These are phyloP conservation scores for Pseudoperonospora humuli DNA, from an alignment of 352 stramenopile genomes.

Conservation along the genomic window DNA sequence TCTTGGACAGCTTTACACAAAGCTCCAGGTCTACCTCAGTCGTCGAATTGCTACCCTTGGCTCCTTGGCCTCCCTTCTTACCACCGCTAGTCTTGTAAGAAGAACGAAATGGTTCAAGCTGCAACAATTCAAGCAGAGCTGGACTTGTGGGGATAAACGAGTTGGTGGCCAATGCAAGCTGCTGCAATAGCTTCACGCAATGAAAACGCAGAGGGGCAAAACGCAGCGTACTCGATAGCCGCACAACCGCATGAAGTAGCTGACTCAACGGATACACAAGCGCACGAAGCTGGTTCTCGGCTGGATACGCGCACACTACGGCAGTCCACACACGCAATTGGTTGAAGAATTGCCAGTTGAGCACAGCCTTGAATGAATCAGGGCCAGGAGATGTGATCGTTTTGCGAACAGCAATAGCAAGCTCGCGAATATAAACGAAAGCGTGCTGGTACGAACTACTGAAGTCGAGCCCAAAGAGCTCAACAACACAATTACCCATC, in stretches of 20 bases:
- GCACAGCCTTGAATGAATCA: slow-evolving; percentile 83
- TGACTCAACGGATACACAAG: slow-evolving; percentile 95
- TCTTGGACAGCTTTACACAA: slow-evolving; percentile 89
- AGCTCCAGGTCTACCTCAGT: slow-evolving; percentile 68
- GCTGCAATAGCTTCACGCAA: slow-evolving; percentile 94
- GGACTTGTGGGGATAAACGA: slow-evolving; percentile 93
- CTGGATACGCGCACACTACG: slow-evolving; percentile 88
- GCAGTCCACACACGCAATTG: slow-evolving; percentile 95
- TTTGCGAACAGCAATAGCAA: slow-evolving; percentile 95
- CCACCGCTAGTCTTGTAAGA: slow-evolving; percentile 60
- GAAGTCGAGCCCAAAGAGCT: slow-evolving; percentile 95
- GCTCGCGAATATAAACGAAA: slow-evolving; percentile 98
- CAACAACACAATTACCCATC: slow-evolving; percentile 97
- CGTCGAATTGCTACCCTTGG: slow-evolving; percentile 21
- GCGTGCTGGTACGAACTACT: slow-evolving; percentile 97
- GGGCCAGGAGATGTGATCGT: slow-evolving; percentile 92
- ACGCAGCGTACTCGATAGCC: slow-evolving; percentile 66
- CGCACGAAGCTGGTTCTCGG: slow-evolving; percentile 79
- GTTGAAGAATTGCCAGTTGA: slow-evolving; percentile 98
- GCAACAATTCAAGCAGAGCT: slow-evolving; percentile 91
- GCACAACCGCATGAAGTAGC: slow-evolving; percentile 67
- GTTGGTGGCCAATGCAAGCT: slow-evolving; percentile 91
- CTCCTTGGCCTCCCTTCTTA: slow-evolving; percentile 28
- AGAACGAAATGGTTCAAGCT: slow-evolving; percentile 84
- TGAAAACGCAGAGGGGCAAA: slow-evolving; percentile 94